Evolutionary conservation across 106 monocot species (phyloP).

Genomic region (Amphibolis antarctica): DNA sequence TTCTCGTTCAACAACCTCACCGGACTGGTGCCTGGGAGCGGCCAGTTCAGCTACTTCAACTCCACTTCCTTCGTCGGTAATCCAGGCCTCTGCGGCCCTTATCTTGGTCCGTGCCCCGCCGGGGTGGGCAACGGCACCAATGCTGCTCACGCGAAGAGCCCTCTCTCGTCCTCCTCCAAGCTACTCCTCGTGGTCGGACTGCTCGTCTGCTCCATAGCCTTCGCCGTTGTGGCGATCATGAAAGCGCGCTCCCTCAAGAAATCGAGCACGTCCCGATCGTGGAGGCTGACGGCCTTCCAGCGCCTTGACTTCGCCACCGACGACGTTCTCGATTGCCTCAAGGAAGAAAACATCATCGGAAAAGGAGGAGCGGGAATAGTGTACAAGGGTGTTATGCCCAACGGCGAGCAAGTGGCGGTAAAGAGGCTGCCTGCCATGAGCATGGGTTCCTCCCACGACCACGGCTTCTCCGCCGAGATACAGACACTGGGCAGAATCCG

Average conservation of each 20-base stretch:
- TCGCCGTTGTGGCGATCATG: slow-evolving; percentile 39
- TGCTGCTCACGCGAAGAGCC: slow-evolving; percentile 15
- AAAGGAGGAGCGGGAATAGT: slow-evolving; percentile 79
- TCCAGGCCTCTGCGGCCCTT: slow-evolving; percentile 65
- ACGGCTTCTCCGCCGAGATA: slow-evolving; percentile 77
- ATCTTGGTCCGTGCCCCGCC: slow-evolving; percentile 37
- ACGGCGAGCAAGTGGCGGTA: slow-evolving; percentile 56
- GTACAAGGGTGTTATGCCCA: slow-evolving; percentile 67
- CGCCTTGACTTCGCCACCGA: slow-evolving; percentile 66
- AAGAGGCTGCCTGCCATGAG: slow-evolving; percentile 60
- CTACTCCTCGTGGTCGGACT: slow-evolving; percentile 49
- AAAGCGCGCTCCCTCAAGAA: slow-evolving; percentile 50
- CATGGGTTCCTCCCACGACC: slow-evolving; percentile 47
- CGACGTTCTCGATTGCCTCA: slow-evolving; percentile 58
- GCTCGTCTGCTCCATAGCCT: slow-evolving; percentile 48
- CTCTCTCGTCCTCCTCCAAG: slow-evolving; percentile 49
- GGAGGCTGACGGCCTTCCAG: slow-evolving; percentile 86
- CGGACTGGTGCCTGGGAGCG: slow-evolving; percentile 60
- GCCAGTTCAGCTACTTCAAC: slow-evolving; percentile 96
- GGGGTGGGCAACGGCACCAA: not conserved
- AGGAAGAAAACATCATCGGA: slow-evolving; percentile 81
- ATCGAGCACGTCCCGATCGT: slow-evolving; percentile 23
- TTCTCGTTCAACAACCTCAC: slow-evolving; percentile 86
- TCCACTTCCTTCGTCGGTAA: slow-evolving; percentile 74
- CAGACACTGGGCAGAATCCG: slow-evolving; percentile 69